Conservation (phyloP, 768 basidiomycete genomes). For the Calvatia gigantea region DNA sequence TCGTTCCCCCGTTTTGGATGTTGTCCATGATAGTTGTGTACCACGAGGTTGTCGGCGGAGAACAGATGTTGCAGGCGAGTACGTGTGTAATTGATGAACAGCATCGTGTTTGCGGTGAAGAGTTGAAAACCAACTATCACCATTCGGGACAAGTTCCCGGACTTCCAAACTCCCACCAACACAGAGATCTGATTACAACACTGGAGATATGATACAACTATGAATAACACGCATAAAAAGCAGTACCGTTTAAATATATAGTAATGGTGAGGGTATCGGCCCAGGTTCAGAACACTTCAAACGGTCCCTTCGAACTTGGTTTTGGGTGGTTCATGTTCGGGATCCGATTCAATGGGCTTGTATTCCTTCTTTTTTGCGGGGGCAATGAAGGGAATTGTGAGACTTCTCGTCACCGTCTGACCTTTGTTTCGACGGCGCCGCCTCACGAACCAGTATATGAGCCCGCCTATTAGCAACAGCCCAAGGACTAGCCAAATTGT, state of each 20-base stretch:
- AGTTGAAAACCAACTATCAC: neutral
- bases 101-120: neutral
- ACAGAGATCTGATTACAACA: neutral
- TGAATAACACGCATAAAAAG: neutral
- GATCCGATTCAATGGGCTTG: neutral
- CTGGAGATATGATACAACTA: neutral
- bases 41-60: neutral
- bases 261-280: neutral
- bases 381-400: neutral
- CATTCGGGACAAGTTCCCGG: neutral
- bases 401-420: neutral
- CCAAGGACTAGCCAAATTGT: neutral
- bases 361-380: neutral
- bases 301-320: neutral
- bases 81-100: neutral
- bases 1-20: neutral
- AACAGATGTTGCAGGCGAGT: neutral
- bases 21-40: constrained; percentile 1
- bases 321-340: neutral
- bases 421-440: neutral
- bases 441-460: neutral
- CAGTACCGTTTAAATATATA: neutral
- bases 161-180: neutral
- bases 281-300: neutral
- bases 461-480: neutral